Conservation (phyloP, 805 yeast species). For the Soucietia sequanensis region DNA sequence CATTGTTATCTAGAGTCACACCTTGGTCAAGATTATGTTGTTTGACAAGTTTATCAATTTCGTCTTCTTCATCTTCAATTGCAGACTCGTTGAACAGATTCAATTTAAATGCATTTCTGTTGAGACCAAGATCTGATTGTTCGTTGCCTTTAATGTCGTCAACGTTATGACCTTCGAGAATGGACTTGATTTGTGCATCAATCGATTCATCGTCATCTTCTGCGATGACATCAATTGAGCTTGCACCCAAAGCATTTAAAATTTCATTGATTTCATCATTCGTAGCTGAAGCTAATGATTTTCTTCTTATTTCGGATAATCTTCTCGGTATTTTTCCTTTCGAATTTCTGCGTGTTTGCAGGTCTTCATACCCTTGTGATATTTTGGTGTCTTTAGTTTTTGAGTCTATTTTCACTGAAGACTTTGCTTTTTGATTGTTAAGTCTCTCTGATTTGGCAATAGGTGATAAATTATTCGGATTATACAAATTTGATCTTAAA, state of each 20-base stretch:
- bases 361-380: constrained; percentile 5
- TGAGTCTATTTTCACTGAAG: constrained; percentile 4
- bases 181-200: constrained; percentile 31
- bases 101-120: no score
- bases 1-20: constrained; percentile 18
- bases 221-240: constrained; percentile 26
- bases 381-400: constrained; percentile 4
- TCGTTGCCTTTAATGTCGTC: constrained; percentile 11
- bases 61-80: constrained; percentile 33
- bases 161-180: constrained; percentile 23
- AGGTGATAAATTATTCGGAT: constrained; percentile 20
- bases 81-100: constrained; percentile 22
- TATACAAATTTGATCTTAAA: constrained; percentile 49
- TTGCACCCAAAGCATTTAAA: constrained; percentile 34
- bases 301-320: constrained; percentile 35
- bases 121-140: constrained; percentile 15
- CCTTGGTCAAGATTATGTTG: constrained; percentile 37
- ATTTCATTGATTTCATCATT: constrained; percentile 40
- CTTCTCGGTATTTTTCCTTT: constrained; percentile 23
- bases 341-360: constrained; percentile 7
- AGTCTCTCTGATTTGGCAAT: constrained; percentile 11
- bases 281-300: constrained; percentile 36
- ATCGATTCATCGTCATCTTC: constrained; percentile 27
- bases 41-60: constrained; percentile 32
- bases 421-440: constrained; percentile 2